These are phyloP conservation scores for Limnanthes douglasii DNA, from an alignment of 345 rosid species.

Conservation along the genomic window DNA sequence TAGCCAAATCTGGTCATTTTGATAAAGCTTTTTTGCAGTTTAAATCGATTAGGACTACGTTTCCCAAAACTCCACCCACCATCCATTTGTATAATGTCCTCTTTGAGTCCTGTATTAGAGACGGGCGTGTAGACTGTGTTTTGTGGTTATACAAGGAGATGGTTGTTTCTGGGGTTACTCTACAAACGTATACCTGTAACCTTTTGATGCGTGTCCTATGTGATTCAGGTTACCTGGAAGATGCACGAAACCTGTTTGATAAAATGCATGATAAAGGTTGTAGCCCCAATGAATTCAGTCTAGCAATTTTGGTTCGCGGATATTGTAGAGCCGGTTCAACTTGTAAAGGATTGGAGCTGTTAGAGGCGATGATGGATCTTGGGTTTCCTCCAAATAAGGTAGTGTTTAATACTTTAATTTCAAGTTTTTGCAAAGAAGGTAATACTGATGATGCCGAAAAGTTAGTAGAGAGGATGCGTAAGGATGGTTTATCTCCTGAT, in stretches of 20 bases:
- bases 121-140: constrained; percentile 28
- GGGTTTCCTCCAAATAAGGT: constrained; percentile 49
- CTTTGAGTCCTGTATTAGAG: constrained; percentile 31
- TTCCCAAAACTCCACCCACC: constrained; percentile 34
- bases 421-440: constrained; percentile 72
- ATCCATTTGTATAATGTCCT: constrained; percentile 46
- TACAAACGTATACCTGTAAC: constrained; percentile 70
- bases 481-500: constrained; percentile 60
- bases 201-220: constrained; percentile 50
- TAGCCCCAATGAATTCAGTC: constrained; percentile 66
- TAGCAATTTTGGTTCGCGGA: constrained; percentile 76
- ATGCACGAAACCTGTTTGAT: constrained; percentile 65
- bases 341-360: constrained; percentile 40
- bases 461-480: constrained; percentile 68
- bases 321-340: constrained; percentile 55
- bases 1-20: constrained; percentile 37
- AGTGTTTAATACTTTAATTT: constrained; percentile 69
- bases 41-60: constrained; percentile 28
- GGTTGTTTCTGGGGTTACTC: constrained; percentile 40
- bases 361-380: constrained; percentile 30
- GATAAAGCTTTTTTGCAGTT: constrained; percentile 46
- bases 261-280: constrained; percentile 78
- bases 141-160: constrained; percentile 74
- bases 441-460: constrained; percentile 65
- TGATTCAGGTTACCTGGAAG: constrained; percentile 48